Conservation (phyloP, 768 basidiomycete genomes). For the Lanmaoa rubissima region DNA sequence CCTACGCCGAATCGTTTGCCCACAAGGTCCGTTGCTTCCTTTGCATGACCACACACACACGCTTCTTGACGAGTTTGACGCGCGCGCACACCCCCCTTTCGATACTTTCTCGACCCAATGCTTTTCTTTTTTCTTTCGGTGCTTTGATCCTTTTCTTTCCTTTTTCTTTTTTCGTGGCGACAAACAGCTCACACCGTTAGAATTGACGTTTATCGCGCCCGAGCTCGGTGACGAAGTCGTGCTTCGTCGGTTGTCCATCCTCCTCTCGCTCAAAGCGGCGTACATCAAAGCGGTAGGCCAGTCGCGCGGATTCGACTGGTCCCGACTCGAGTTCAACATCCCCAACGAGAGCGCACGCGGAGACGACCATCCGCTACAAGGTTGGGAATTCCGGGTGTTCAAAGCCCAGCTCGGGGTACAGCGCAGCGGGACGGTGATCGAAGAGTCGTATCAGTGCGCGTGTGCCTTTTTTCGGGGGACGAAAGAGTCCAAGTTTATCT, state of each 20-base stretch:
- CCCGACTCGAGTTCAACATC: conserved; percentile 80
- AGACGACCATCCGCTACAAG: conserved; percentile 65
- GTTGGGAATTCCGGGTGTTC: conserved; percentile 89
- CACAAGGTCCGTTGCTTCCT: conserved; percentile 58
- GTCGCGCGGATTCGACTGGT: conserved; percentile 75
- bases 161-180: too few relatives aligned
- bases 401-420: conserved; percentile 68
- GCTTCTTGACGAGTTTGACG: background rate
- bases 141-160: too few relatives aligned
- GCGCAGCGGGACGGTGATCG: conserved; percentile 47
- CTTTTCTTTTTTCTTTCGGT: background rate
- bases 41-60: background rate
- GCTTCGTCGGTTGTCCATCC: conserved; percentile 71
- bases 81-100: background rate
- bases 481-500: conserved; percentile 64
- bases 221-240: conserved; percentile 59
- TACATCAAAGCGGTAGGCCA: conserved; percentile 86
- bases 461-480: conserved; percentile 74
- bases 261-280: conserved; percentile 76
- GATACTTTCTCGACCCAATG: background rate
- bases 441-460: conserved; percentile 75
- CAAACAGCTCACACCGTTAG: conserved; percentile 45
- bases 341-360: conserved; percentile 58
- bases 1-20: conserved; percentile 69
- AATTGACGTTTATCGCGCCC: conserved; percentile 51